Evolutionary conservation across 208 protist species (phyloP).

Genomic region (Vickermania ingenoplastis): DNA sequence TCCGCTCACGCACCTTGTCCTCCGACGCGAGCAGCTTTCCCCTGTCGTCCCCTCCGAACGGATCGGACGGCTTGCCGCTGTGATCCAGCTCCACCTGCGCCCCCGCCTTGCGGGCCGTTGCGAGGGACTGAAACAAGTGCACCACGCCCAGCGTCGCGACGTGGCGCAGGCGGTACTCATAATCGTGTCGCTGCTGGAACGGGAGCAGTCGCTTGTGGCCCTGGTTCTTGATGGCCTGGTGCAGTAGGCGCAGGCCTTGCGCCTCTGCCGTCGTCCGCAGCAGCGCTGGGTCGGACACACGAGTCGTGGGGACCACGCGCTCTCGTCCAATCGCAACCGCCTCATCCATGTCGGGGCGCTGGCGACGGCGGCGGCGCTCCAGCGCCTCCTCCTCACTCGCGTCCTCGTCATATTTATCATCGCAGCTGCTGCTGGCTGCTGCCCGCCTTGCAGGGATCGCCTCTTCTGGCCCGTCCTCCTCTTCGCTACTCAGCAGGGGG

Average conservation of each 20-base stretch:
- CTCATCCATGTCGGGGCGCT: no score
- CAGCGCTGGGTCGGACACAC: constrained; percentile 21
- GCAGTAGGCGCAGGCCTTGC: constrained; percentile 56
- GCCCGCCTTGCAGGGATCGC: constrained; percentile 2
- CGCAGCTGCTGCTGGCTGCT: constrained; percentile 2
- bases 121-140: constrained; percentile 81
- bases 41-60: background rate
- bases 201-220: constrained; percentile 68
- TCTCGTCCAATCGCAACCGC: constrained; percentile 39
- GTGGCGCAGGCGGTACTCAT: constrained; percentile 78
- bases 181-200: constrained; percentile 74
- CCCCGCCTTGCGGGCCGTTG: constrained; percentile 63
- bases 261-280: constrained; percentile 36
- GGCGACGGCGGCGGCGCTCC: background rate
- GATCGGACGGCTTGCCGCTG: background rate
- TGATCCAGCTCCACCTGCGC: constrained; percentile 29
- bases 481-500: no score
- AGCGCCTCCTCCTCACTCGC: constrained; percentile 25
- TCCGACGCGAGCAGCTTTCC: constrained; percentile 21
- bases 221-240: constrained; percentile 67
- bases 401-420: constrained; percentile 14
- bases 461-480: background rate
- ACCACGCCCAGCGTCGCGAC: constrained; percentile 79
- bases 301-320: constrained; percentile 5
- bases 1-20: constrained; percentile 69